Evolutionary conservation across 1,284 basidiomycete genomes (phyloP), one percentile per base, ranked within the genome.

Genomic region (Earliella scabrosa): DNA sequence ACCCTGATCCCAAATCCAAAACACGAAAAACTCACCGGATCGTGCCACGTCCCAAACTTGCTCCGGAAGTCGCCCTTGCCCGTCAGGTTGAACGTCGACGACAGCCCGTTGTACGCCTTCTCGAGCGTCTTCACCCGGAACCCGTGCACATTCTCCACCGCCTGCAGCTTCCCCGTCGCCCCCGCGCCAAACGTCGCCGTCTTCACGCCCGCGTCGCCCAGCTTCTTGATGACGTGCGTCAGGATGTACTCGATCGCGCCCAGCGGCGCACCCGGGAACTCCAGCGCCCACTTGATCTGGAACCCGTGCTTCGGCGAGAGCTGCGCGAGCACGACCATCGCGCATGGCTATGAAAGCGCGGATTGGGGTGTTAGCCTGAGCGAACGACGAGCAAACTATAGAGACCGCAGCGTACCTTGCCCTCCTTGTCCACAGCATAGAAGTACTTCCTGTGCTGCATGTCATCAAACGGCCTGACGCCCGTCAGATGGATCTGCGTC

Each of bases 251-350:
- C 71, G 65, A 75, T 70, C 16, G 81, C 75, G 52, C 82, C 82
- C 29, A 73, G 70, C n/a, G 80, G 79, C 7, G 80, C 78, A 29
- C 72, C 75, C 9, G 82, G 81, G 72, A 84, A 85, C 63, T 81
- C 80, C 38, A 84, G 72, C 2, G 81, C 77, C 79, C 81, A 85
- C 67, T 85, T 85, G 69, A 84, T 78, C 66, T 85, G 83, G 68
- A 76, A 79, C 5, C 82, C 82, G 54, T 81, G 72, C 53, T 71
- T 66, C 4, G 79, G 73, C 4, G 81, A 71, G 14, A 86, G 74
- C 67, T 82, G 80, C 9, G 82, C 79, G 4, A 85, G 68, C 23
- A 83, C 82, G 50, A 85, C 79, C 54, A 85, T 67, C 1, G 76
- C 77, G 58, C 74, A 72, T 10, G 73, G 65, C 72, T 76, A 55